Base-by-base conservation (phyloP, 1,284 basidiomycete genomes). In the Ustanciosporium gigantosporum region DNA sequence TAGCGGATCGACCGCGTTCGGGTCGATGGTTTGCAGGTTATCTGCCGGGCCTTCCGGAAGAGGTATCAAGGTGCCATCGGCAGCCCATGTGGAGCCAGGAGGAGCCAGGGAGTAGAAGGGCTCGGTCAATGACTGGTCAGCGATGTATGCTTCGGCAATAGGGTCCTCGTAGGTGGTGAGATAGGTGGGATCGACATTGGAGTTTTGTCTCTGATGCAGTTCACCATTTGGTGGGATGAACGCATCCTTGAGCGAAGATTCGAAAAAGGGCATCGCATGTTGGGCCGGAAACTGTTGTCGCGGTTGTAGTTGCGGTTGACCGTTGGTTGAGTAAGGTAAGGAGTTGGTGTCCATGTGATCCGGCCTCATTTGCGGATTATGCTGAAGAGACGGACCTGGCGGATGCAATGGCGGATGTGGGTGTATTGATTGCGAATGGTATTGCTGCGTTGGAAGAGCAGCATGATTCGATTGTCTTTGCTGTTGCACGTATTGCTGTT, bases 141-240 rank as follows among this genome's bases (percentile, higher is more conserved):
- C 52, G 23, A 62, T 62, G 31, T 62, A 62, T 6, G 59, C 59
- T 29, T 62, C 45, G 9, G 59, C 59, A 31, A 62, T 57, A 9
- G 59, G 59, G 27, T 62, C 59, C 19, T 62, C 52, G 14, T 56
- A 62, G 0, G 59, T 56, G 14, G 31, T 52, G 38, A 62, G 59
- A 20, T 62, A 56, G 41, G 35, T 42, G 31, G 38, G 47, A 13
- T 48, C 36, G 27, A 29, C 27, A n/a, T 29, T 29, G 27, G 9
- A 11, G 27, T n/a, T n/a, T n/a, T n/a, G n/a, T n/a, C n/a, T n/a
- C n/a, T n/a, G n/a, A n/a, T n/a, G n/a, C n/a, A n/a, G n/a, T n/a
- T n/a, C n/a, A n/a, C n/a, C n/a, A n/a, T n/a, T n/a, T n/a, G n/a
- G n/a, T n/a, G n/a, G n/a, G n/a, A n/a, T n/a, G n/a, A 52, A 29